Conservation (phyloP, 73 alveolate genomes). For the Paramecium sexaurelia region DNA sequence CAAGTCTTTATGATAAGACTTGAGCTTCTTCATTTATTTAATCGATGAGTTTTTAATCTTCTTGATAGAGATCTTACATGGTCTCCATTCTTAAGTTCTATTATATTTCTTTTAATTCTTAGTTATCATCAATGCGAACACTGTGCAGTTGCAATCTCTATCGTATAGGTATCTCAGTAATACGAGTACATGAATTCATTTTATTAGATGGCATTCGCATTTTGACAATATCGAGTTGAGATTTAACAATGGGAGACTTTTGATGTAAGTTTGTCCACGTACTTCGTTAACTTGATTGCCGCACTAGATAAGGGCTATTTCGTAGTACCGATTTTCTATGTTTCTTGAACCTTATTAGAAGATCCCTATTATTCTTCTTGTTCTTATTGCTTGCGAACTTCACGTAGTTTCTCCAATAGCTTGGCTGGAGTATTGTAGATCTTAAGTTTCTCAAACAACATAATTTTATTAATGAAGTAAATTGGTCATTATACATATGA, state of each 20-base stretch:
- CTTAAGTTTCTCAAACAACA: slow-evolving; percentile 52
- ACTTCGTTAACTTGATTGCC: background rate
- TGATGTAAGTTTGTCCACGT: background rate
- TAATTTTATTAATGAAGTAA: slow-evolving; percentile 24
- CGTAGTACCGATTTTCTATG: background rate
- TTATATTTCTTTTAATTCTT: background rate
- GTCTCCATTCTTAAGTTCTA: slow-evolving; percentile 26
- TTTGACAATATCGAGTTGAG: background rate
- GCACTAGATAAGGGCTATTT: background rate
- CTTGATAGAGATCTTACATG: background rate
- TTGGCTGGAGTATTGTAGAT: slow-evolving; percentile 53
- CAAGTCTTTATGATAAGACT: background rate
- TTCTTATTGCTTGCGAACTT: background rate
- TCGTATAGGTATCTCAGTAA: background rate
- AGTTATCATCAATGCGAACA: background rate
- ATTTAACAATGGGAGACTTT: slow-evolving; percentile 19
- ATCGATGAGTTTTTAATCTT: background rate
- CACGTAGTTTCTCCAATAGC: background rate
- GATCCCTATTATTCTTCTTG: background rate
- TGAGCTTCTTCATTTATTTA: slow-evolving; percentile 30
- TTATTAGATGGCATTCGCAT: slow-evolving; percentile 47
- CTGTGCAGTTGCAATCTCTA: background rate
- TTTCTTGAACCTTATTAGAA: background rate
- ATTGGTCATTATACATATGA: slow-evolving; percentile 51
- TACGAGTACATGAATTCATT: slow-evolving; percentile 32